Conservation (phyloP, 441 rosid genomes). For the Syzygium syzygioides region DNA sequence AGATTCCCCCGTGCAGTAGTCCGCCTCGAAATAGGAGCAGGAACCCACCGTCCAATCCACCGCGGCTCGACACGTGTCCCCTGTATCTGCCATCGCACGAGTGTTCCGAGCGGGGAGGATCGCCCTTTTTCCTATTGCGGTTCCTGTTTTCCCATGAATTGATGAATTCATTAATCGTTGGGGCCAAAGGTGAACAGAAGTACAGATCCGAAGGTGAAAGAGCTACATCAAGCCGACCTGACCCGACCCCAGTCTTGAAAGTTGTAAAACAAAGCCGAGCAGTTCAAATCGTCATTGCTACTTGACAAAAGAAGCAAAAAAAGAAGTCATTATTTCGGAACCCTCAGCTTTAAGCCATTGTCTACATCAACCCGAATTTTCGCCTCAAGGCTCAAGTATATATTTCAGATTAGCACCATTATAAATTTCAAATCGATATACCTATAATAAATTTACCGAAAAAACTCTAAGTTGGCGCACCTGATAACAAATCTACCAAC, state of each 20-base stretch:
- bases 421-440: too few relatives aligned
- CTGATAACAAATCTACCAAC: too few relatives aligned
- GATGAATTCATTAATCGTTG: not conserved
- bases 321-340: too few relatives aligned
- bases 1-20: not conserved
- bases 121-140: not conserved
- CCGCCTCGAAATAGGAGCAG: not conserved
- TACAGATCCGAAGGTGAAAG: not conserved
- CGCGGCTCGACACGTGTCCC: not conserved
- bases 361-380: not conserved
- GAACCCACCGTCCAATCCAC: not conserved
- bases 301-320: accelerated
- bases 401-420: too few relatives aligned
- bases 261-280: not conserved
- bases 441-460: too few relatives aligned
- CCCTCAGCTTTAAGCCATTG: not conserved
- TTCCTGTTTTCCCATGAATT: not conserved
- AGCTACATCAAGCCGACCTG: not conserved
- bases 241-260: too few relatives aligned
- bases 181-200: not conserved
- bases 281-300: not conserved
- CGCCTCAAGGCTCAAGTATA: not conserved
- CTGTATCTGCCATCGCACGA: not conserved
- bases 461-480: too few relatives aligned
- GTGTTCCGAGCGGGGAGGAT: not conserved